Percentiles rank a stretch among this genome's conserved stretches.
Conservation (phyloP, 75 land plant species). For the Picea sitchensis region DNA sequence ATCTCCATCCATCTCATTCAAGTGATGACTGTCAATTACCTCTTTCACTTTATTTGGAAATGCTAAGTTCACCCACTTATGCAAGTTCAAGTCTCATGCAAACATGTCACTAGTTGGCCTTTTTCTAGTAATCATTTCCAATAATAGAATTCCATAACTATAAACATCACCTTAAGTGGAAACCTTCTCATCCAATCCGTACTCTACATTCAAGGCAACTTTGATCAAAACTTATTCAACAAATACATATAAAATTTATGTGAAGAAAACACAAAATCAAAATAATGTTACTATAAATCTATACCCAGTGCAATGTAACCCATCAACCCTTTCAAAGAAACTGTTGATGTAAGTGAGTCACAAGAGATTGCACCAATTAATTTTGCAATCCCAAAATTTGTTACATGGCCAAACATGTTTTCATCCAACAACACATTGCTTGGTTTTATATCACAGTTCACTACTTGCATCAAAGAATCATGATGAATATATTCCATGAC, state of each 20-base stretch:
- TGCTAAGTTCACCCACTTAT: background rate
- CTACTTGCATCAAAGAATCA: slow-evolving; percentile 10
- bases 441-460: slow-evolving; percentile 33
- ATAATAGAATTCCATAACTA: background rate
- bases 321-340: background rate
- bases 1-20: background rate
- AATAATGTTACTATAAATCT: background rate
- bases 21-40: background rate
- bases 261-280: background rate
- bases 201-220: background rate
- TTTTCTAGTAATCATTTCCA: background rate
- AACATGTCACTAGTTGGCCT: background rate
- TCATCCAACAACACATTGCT: slow-evolving; percentile 26
- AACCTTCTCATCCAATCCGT: background rate
- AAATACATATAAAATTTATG: background rate
- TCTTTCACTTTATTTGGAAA: background rate
- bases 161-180: background rate
- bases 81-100: background rate
- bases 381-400: slow-evolving; percentile 30
- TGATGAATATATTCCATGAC: slow-evolving; percentile 26
- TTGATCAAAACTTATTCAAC: background rate
- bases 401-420: slow-evolving; percentile 13
- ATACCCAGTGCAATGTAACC: slow-evolving; percentile 38
- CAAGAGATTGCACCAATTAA: slow-evolving; percentile 2
- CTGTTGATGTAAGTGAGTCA: background rate